Evolutionary conservation across 2,329 filamentous ascomycete genomes (phyloP).

Genomic region (Xylariaceae sp.): DNA sequence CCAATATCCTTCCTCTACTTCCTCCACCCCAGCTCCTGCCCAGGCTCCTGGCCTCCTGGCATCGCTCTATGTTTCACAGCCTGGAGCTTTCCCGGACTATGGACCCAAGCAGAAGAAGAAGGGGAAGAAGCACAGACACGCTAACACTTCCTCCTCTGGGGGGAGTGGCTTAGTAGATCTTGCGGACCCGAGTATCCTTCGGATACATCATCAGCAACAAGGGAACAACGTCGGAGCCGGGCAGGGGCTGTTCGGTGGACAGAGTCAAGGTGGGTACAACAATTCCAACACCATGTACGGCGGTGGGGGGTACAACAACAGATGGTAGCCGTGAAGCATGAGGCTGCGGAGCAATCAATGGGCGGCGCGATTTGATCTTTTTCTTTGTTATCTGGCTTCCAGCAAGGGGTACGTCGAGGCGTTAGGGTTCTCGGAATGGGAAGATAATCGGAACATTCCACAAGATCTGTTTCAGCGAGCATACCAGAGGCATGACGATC

Average conservation of each 20-base stretch:
- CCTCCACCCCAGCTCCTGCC: constrained; percentile 82
- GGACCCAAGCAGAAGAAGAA: constrained; percentile 99
- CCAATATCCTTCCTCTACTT: constrained; percentile 78
- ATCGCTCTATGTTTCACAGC: constrained; percentile 85
- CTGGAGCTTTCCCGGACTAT: constrained; percentile 85
- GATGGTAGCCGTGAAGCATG: constrained; percentile 54
- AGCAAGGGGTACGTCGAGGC: constrained; percentile 27
- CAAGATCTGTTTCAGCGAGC: constrained; percentile 46
- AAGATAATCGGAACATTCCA: constrained; percentile 32
- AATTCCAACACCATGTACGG: constrained; percentile 79
- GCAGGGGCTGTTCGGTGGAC: constrained; percentile 86
- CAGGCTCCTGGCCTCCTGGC: constrained; percentile 86
- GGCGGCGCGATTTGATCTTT: constrained; percentile 24
- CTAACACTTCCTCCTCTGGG: constrained; percentile 99
- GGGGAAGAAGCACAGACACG: constrained; percentile 99
- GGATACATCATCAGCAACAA: constrained; percentile 86
- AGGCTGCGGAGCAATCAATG: constrained; percentile 14
- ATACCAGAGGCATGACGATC: constrained; percentile 39
- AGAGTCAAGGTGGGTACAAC: constrained; percentile 95
- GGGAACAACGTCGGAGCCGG: constrained; percentile 74
- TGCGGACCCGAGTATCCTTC: constrained; percentile 99
- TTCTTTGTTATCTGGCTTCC: constrained; percentile 27
- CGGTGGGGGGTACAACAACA: constrained; percentile 59
- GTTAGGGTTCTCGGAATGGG: constrained; percentile 29
- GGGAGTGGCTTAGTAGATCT: constrained; percentile 99